Evolutionary conservation across 345 rosid species (phyloP), one percentile per base, ranked within the genome.

Genomic region (Populus euphratica): DNA sequence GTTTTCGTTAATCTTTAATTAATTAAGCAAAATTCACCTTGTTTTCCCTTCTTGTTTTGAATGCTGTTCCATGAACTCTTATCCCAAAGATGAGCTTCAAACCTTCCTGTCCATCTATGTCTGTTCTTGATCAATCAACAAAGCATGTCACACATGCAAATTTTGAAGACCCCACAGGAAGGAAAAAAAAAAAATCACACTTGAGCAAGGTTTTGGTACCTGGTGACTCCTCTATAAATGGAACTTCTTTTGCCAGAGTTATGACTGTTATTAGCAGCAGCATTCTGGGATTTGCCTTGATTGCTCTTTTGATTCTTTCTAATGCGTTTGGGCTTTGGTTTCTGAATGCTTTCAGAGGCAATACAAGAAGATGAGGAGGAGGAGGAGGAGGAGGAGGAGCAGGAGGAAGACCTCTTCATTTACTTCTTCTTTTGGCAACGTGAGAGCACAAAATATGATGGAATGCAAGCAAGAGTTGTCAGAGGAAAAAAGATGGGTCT

Each of bases 61-160:
- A 90, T 85, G 78, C 79, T 88, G 77, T 92, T 96, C 98, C 99
- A 94, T 16, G 96, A 92, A 77, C 87, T 86, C 86, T 91, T 96
- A 81, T 96, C 99, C 99, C 98, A 96, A 4, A 96, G 97, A 78
- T 94, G 99, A 50, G 99, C 98, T 44, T 96, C 99, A 65, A 87
- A 96, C 81, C 98, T 90, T 69, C 99, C 98, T 1, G 98, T 96
- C 97, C 99, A 94, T 83, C 98, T 89, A 73, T 94, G 99, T 84
- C 98, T 96, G 86, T 75, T 69, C 18, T 71, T 64, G 63, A 31
- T 69, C 27, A 8, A 69, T 41, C 72, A 39, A 10, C 29, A 14
- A 11, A 3, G 5, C 17, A 75, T 23, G 13, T 39, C 27, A 63
- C 16, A 82, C 96, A 87, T 88, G 91, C 92, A 90, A 78, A 74